Percentiles rank a stretch among this genome's conserved stretches.
These are phyloP conservation scores for Skeletonema potamos DNA, from an alignment of 108 stramenopile species.

Conservation along the genomic window DNA sequence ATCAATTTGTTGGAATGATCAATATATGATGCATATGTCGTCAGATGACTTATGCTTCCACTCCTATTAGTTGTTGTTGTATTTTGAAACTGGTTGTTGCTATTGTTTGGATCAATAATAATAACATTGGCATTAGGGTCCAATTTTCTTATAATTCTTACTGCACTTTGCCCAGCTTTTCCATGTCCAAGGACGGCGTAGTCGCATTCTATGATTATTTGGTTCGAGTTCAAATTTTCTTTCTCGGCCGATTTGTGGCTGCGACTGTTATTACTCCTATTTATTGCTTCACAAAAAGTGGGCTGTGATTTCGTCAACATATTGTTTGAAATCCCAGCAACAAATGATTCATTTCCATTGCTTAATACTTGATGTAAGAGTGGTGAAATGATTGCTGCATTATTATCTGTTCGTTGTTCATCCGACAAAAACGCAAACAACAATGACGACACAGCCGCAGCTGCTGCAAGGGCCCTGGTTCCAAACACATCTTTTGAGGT, in stretches of 20 bases:
- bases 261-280: not conserved
- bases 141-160: constrained; percentile 22
- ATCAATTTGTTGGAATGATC: constrained; percentile 31
- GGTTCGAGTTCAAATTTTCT: not conserved
- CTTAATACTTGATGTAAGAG: not conserved
- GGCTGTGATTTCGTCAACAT: not conserved
- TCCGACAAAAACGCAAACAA: not conserved
- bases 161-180: constrained; percentile 39
- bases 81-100: not conserved
- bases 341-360: too few species aligned
- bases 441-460: not conserved
- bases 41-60: constrained; percentile 8
- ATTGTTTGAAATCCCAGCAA: not conserved
- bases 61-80: not conserved
- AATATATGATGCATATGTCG: constrained; percentile 21
- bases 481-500: not conserved
- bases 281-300: not conserved
- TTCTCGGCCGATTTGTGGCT: not conserved
- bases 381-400: not conserved
- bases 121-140: constrained; percentile 35
- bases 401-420: not conserved
- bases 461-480: not conserved
- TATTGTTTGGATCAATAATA: constrained; percentile 39
- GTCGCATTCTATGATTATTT: constrained; percentile 26
- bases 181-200: constrained; percentile 40